These are phyloP conservation scores for Helichrysum umbraculigerum DNA, from an alignment of 129 eudicot genomes.

Conservation along the genomic window DNA sequence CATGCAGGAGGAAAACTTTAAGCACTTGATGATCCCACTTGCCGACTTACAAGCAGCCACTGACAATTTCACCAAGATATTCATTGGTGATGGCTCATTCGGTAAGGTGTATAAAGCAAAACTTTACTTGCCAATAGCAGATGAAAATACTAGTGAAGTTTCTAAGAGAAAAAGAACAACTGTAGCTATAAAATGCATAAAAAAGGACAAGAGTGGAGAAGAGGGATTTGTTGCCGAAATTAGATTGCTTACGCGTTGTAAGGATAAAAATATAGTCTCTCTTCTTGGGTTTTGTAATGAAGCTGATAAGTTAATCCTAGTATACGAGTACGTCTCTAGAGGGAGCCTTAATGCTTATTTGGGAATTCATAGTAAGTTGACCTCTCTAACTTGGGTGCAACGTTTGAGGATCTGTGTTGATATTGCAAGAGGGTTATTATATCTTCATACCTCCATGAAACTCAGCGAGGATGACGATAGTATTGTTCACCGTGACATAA, in stretches of 20 bases:
- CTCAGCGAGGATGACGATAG: neutral
- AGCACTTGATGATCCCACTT: neutral
- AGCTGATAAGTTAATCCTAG: neutral
- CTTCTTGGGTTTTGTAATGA: neutral
- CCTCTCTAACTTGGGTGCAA: neutral
- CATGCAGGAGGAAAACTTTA: no score
- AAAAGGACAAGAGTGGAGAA: neutral
- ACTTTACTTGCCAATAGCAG: neutral
- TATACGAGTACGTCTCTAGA: neutral
- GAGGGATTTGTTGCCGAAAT: neutral
- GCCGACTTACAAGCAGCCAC: neutral
- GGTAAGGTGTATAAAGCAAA: neutral
- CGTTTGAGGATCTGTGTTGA: neutral
- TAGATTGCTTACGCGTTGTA: neutral
- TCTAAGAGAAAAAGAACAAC: neutral
- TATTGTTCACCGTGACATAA: neutral
- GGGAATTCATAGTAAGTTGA: neutral
- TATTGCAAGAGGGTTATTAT: neutral
- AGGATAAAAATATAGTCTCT: neutral
- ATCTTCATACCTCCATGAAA: neutral
- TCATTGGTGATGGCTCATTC: neutral
- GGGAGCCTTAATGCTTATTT: neutral
- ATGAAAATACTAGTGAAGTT: neutral
- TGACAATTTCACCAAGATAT: neutral
- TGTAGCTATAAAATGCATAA: neutral